Base-by-base conservation (phyloP, 306 rosid species). In the Dalbergia cultrata region DNA sequence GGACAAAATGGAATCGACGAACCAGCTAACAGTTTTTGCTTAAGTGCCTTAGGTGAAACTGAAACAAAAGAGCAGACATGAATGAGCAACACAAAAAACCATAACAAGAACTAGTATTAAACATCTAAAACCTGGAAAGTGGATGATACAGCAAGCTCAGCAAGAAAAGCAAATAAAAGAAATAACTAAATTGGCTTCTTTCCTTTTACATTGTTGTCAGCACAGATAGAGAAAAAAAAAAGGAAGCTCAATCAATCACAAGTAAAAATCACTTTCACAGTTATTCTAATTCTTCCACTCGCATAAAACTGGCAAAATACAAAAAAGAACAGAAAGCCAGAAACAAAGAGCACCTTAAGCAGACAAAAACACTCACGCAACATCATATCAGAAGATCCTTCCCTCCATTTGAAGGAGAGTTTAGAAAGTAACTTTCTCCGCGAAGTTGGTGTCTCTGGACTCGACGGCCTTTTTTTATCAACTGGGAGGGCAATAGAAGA, bases 331-430 rank as follows among this genome's bases (percentile, higher is more conserved):
- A 58, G 7, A 74, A 79, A 69, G 6, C 1, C 67, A 66, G 4
- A 64, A 74, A 21, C 4, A 12, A 10, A 45, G 11, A 8, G 60
- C 62, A 56, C 39, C 21, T 13, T 21, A 49, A 7, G 3, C 33
- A n/a, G 41, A 45, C 2, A 8, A 63, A 74, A 73, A 64, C 63
- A 88, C 97, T 93, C 91, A 95, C 99, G 54, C 59, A 75, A 82
- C 21, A 77, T 69, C 41, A 62, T 73, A 64, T 93, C 99, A 8
- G 88, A 47, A 52, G 83, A 76, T 31, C 92, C 93, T 86, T 93
- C 98, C 86, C 80, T 89, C 89, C 86, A 87, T 84, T 95, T 95
- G 70, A 93, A 95, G n/a, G 99, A 95, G 33, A 88, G 89, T 74
- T 80, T 94, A 5, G 93, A 89, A 41, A 87, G 83, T 1, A 82